Percentiles rank a stretch among this genome's conserved stretches.
phyloP scores from a whole-genome alignment of 2,329 filamentous ascomycete genomes.

The Ophiostoma tasmaniense region DNA sequence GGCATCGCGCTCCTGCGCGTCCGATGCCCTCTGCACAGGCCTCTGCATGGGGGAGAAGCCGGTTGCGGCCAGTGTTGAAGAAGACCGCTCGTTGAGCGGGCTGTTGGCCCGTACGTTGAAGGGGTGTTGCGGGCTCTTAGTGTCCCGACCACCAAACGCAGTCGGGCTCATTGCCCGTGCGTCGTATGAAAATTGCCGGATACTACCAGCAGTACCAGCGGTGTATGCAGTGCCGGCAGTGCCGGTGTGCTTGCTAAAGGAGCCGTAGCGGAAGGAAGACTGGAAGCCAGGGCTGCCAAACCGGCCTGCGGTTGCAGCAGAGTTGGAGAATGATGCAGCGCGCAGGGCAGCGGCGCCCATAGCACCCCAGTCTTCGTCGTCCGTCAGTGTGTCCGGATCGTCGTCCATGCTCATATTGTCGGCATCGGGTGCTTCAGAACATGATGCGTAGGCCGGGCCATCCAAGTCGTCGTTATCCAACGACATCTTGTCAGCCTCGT shows the following conservation, averaged over 20 bases:
- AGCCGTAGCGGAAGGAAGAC: slow-evolving; percentile 42
- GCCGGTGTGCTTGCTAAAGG: slow-evolving; percentile 29
- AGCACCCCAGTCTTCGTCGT: slow-evolving; percentile 92
- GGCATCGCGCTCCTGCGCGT: slow-evolving; percentile 71
- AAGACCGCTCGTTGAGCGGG: slow-evolving; percentile 8
- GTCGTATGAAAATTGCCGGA: slow-evolving; percentile 41
- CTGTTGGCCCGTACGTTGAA: slow-evolving; percentile 8
- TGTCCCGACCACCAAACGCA: slow-evolving; percentile 1
- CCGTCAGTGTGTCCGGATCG: slow-evolving; percentile 77
- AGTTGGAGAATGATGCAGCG: slow-evolving; percentile 52
- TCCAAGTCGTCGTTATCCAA: slow-evolving; percentile 66
- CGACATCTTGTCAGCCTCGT: slow-evolving; percentile 94
- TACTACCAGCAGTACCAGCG: slow-evolving; percentile 20
- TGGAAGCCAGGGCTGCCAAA: slow-evolving; percentile 39
- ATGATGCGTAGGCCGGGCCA: slow-evolving; percentile 60
- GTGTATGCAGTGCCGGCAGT: slow-evolving; percentile 7
- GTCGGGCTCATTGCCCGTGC: slow-evolving; percentile 33
- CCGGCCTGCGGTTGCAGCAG: slow-evolving; percentile 38
- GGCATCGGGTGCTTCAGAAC: slow-evolving; percentile 64
- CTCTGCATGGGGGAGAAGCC: slow-evolving; percentile 45
- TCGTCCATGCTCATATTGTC: slow-evolving; percentile 52
- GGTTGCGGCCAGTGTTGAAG: slow-evolving; percentile 22
- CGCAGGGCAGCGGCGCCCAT: slow-evolving; percentile 81
- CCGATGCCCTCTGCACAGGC: slow-evolving; percentile 47
- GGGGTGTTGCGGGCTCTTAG: slow-evolving; percentile 35